A percentile compares a stretch with the other conserved stretches of the same genome.
Evolutionary conservation across 345 rosid species (phyloP).

Genomic region (Citropsis articulata): DNA sequence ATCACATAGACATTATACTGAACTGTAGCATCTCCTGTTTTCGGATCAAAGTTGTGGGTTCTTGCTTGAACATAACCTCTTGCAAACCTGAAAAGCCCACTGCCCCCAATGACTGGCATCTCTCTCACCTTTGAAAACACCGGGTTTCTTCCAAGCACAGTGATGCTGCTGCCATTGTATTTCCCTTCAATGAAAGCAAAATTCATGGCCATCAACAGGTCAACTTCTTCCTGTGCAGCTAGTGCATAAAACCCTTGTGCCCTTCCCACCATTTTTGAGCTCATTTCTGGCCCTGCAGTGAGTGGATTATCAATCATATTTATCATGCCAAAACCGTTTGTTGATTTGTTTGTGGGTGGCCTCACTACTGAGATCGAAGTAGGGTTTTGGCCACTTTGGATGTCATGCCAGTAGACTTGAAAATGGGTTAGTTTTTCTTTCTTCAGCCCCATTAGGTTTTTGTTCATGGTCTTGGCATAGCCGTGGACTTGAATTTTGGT

Average conservation of each 20-base stretch:
- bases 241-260: constrained; percentile 46
- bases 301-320: constrained; percentile 39
- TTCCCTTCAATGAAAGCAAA: constrained; percentile 42
- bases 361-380: constrained; percentile 38
- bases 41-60: constrained; percentile 24
- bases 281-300: constrained; percentile 30
- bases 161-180: constrained; percentile 41
- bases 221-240: constrained; percentile 27
- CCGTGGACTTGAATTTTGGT: constrained; percentile 17
- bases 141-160: constrained; percentile 43
- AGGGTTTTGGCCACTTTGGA: constrained; percentile 45
- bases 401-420: constrained; percentile 68
- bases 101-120: constrained; percentile 66
- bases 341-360: constrained; percentile 31
- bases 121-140: constrained; percentile 41
- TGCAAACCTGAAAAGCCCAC: constrained; percentile 57
- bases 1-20: constrained; percentile 22
- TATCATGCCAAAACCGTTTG: constrained; percentile 39
- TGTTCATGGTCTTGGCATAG: constrained; percentile 35
- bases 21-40: constrained; percentile 13
- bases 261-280: constrained; percentile 36
- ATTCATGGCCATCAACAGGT: constrained; percentile 42
- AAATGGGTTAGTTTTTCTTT: constrained; percentile 69
- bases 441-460: constrained; percentile 29
- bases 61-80: constrained; percentile 54